phyloP scores from a whole-genome alignment of 2,329 filamentous ascomycete genomes.

The Colletotrichum costaricense region DNA sequence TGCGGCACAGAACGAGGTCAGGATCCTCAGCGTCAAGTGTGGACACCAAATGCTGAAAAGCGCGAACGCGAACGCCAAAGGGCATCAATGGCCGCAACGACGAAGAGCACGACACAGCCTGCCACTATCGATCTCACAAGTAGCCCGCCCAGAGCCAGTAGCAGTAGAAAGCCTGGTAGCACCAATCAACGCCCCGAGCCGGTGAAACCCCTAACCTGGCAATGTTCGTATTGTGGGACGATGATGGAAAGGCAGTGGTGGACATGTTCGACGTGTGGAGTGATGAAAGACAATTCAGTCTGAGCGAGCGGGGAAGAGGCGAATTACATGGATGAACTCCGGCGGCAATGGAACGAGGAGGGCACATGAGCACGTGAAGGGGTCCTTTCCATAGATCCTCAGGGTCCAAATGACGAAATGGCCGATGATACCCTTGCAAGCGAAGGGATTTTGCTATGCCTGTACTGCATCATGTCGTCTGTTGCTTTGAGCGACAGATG shows the following conservation, averaged over 20 bases:
- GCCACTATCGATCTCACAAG: slow-evolving; percentile 48
- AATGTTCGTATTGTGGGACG: slow-evolving; percentile 63
- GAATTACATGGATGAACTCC: slow-evolving; percentile 4
- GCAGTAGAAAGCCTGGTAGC: slow-evolving; percentile 17
- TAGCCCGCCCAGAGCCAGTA: slow-evolving; percentile 42
- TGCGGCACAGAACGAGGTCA: slow-evolving; percentile 52
- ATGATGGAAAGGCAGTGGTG: slow-evolving; percentile 66
- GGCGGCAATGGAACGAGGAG: not conserved
- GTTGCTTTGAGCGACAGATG: not conserved
- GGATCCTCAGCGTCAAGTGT: slow-evolving; percentile 34
- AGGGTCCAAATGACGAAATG: slow-evolving; percentile 35
- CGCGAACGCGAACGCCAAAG: slow-evolving; percentile 35
- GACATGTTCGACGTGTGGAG: slow-evolving; percentile 66
- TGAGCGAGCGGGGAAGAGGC: slow-evolving; percentile 37
- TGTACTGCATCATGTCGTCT: slow-evolving; percentile 8
- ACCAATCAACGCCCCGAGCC: slow-evolving; percentile 30
- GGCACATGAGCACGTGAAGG: not conserved
- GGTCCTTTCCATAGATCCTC: slow-evolving; percentile 1
- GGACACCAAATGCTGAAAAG: slow-evolving; percentile 38
- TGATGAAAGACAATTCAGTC: slow-evolving; percentile 62
- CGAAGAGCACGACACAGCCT: not conserved
- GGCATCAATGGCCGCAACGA: slow-evolving; percentile 34
- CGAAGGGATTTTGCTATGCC: not conserved
- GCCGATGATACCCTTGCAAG: slow-evolving; percentile 21
- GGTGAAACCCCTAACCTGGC: slow-evolving; percentile 54